These are phyloP conservation scores for Colletotrichum echinochloae DNA, from an alignment of 2,329 filamentous ascomycete genomes.

Conservation along the genomic window DNA sequence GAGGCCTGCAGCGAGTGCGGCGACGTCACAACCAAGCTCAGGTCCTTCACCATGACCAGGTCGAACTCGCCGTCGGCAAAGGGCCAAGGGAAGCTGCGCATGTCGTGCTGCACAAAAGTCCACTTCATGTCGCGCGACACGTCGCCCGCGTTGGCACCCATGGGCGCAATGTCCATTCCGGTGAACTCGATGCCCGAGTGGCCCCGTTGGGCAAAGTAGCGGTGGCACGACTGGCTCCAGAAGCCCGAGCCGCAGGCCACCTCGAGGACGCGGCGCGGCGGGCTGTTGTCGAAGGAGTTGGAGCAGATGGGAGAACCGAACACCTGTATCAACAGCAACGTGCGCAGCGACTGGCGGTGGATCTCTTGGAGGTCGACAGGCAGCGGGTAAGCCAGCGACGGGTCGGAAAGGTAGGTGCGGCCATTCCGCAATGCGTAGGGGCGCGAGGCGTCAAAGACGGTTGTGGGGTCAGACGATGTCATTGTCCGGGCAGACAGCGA, in stretches of 20 bases:
- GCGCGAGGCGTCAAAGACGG: slow-evolving; percentile 54
- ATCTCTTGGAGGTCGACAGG: slow-evolving; percentile 89
- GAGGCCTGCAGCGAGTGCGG: slow-evolving; percentile 63
- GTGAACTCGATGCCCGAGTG: slow-evolving; percentile 80
- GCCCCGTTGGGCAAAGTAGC: slow-evolving; percentile 78
- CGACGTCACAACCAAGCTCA: slow-evolving; percentile 74
- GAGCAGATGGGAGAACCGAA: slow-evolving; percentile 82
- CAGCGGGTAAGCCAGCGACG: slow-evolving; percentile 80
- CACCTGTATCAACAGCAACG: slow-evolving; percentile 82
- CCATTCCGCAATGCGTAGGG: slow-evolving; percentile 81
- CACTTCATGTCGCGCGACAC: slow-evolving; percentile 81
- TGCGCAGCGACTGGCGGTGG: slow-evolving; percentile 87
- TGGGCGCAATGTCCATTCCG: slow-evolving; percentile 82
- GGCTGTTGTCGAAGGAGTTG: slow-evolving; percentile 68
- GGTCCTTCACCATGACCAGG: slow-evolving; percentile 88
- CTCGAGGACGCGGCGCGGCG: slow-evolving; percentile 84
- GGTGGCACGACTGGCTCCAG: slow-evolving; percentile 90
- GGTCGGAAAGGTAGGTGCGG: slow-evolving; percentile 84
- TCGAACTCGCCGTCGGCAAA: slow-evolving; percentile 86
- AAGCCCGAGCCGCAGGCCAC: slow-evolving; percentile 89
- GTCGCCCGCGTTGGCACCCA: slow-evolving; percentile 62
- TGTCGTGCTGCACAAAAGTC: slow-evolving; percentile 89
- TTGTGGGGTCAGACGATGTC: slow-evolving; percentile 61
- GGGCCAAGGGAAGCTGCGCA: slow-evolving; percentile 80
- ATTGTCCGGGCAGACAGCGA: slow-evolving; percentile 59